Evolutionary conservation across 139 green algal species (phyloP).

Genomic region (Chlamydomonas applanata): DNA sequence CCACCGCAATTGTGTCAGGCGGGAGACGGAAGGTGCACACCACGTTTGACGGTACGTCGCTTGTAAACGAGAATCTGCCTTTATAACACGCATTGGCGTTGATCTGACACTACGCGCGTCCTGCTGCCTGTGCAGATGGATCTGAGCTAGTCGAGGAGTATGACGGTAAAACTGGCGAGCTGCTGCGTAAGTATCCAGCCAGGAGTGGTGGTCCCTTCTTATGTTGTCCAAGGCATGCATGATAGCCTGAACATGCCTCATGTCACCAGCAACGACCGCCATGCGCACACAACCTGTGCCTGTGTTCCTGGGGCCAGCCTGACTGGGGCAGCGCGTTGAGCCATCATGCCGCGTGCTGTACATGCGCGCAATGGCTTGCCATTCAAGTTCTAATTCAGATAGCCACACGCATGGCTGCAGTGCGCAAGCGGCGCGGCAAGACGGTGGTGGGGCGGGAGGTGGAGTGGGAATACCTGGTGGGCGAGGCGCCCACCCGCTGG

Average conservation of each 20-base stretch:
- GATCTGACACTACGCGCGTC: background rate
- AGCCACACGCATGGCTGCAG: too few species aligned
- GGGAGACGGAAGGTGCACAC: conserved; percentile 38
- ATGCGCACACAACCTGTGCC: background rate
- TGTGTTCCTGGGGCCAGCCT: background rate
- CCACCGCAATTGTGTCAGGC: conserved; percentile 27
- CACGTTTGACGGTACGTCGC: conserved; percentile 26
- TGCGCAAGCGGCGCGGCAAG: conserved; percentile 36
- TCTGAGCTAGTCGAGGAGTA: conserved; percentile 26
- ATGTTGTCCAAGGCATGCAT: background rate
- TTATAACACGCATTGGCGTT: background rate
- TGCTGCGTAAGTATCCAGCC: conserved; percentile 9
- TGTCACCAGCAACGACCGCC: too few species aligned
- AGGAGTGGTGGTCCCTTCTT: background rate
- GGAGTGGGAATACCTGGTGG: conserved; percentile 45
- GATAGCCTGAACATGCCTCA: background rate
- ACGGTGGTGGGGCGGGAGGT: conserved; percentile 25
- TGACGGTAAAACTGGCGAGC: conserved; percentile 19
- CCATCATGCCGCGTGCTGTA: too few species aligned
- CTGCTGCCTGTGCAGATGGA: conserved; percentile 9
- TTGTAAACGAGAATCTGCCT: background rate
- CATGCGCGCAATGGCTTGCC: too few species aligned
- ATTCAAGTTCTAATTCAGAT: too few species aligned
- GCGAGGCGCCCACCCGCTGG: conserved; percentile 18
- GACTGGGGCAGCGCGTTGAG: too few species aligned